Conservation (phyloP, 2,329 filamentous ascomycete species). For the Sporothrix brasiliensis region DNA sequence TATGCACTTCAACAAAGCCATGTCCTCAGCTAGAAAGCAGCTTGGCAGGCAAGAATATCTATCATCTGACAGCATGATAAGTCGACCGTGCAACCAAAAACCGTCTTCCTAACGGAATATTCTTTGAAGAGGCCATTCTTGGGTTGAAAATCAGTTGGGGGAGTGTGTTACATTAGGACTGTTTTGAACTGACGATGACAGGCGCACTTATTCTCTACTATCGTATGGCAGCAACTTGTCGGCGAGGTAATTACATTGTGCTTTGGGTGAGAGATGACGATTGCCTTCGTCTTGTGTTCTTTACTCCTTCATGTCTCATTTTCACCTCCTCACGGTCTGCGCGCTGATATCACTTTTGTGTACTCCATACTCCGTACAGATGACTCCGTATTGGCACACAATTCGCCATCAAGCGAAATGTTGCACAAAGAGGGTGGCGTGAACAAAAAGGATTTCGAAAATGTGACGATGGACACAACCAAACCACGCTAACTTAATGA, state of each 20-base stretch:
- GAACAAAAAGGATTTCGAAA: no score
- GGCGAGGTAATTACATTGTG: not conserved
- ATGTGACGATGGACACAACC: not conserved
- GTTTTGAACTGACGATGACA: not conserved
- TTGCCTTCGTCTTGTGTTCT: not conserved
- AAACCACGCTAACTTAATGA: not conserved
- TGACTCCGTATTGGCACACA: no score
- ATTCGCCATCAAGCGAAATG: no score
- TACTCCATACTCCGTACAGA: no score
- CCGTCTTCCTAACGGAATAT: not conserved
- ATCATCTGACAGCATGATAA: not conserved
- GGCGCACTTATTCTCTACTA: not conserved
- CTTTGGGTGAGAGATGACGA: not conserved
- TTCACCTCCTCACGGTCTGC: not conserved
- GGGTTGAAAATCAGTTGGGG: not conserved
- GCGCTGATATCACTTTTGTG: not conserved
- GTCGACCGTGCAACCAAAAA: not conserved
- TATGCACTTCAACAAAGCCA: not conserved
- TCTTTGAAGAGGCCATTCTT: not conserved
- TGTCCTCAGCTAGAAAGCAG: not conserved
- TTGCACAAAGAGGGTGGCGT: no score
- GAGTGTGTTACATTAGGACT: constrained; percentile 14
- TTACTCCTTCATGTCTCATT: not conserved
- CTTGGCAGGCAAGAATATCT: not conserved
- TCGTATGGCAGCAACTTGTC: constrained; percentile 5